Evolutionary conservation across 139 green algal genomes (phyloP).

Genomic region (Edaphochlamys debaryana): DNA sequence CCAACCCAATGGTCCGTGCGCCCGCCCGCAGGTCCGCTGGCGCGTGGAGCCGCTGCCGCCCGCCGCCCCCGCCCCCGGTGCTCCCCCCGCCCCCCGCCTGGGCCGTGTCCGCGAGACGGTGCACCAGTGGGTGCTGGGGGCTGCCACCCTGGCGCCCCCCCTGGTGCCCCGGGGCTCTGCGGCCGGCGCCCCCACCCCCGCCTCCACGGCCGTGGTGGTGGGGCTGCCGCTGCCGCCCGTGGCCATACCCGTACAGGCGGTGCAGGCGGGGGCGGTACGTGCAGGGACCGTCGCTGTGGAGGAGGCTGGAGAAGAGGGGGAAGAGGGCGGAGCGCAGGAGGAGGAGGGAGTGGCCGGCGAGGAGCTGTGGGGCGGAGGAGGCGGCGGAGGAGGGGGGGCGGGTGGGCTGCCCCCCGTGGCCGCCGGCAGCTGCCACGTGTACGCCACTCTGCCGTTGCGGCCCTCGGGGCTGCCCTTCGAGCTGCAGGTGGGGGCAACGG

Average conservation of each 20-base stretch:
- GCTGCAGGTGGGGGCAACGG: slow-evolving; percentile 43
- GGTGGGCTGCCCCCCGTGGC: background rate
- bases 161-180: slow-evolving; percentile 7
- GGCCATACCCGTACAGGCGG: too few relatives aligned
- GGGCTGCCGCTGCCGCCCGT: slow-evolving; percentile 19
- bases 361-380: background rate
- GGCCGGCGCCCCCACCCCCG: too few relatives aligned
- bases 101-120: slow-evolving; percentile 7
- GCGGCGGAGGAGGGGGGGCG: background rate
- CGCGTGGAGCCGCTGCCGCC: background rate
- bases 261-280: background rate
- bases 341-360: background rate
- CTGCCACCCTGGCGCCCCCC: slow-evolving; percentile 5
- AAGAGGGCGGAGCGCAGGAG: background rate
- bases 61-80: background rate
- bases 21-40: slow-evolving; percentile 5
- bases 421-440: slow-evolving; percentile 13
- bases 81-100: background rate
- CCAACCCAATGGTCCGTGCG: too few relatives aligned
- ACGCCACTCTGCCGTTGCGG: slow-evolving; percentile 41
- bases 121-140: slow-evolving; percentile 16
- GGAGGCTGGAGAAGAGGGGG: background rate
- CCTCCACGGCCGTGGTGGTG: slow-evolving; percentile 5
- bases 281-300: background rate
- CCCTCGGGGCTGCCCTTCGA: slow-evolving; percentile 42